Conservation (phyloP, 495 filamentous ascomycete genomes). For the Cercophora newfieldiana region DNA sequence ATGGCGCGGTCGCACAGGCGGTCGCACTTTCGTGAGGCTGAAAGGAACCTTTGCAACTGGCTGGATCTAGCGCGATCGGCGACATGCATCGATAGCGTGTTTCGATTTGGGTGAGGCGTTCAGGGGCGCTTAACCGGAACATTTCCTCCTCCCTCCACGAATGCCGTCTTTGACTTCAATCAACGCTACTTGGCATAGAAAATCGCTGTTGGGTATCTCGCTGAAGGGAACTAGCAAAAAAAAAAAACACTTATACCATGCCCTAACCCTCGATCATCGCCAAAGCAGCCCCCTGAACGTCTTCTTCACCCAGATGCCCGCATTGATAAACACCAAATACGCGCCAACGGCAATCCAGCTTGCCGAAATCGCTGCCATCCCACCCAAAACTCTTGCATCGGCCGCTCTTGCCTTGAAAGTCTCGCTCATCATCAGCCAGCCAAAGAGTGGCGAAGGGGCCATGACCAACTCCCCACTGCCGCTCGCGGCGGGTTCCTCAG, state of each 20-base stretch:
- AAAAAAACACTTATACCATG: neutral
- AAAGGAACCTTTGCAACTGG: no score
- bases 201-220: neutral
- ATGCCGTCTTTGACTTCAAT: no score
- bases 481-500: neutral
- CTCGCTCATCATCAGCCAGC: slow-evolving; percentile 28
- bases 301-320: slow-evolving; percentile 23
- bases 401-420: slow-evolving; percentile 23
- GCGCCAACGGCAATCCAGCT: slow-evolving; percentile 41
- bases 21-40: no score
- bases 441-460: slow-evolving; percentile 20
- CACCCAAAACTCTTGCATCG: slow-evolving; percentile 34
- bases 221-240: neutral
- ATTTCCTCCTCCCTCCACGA: no score
- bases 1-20: no score
- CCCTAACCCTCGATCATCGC: neutral
- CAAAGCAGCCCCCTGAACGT: neutral
- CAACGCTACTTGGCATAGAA: no score
- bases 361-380: slow-evolving; percentile 39
- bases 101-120: no score
- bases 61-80: no score
- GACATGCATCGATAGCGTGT: no score
- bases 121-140: no score
- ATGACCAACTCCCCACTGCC: neutral
- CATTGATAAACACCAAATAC: slow-evolving; percentile 28